phyloP scores from a whole-genome alignment of 1,284 basidiomycete genomes.

The Athelia psychrophila region DNA sequence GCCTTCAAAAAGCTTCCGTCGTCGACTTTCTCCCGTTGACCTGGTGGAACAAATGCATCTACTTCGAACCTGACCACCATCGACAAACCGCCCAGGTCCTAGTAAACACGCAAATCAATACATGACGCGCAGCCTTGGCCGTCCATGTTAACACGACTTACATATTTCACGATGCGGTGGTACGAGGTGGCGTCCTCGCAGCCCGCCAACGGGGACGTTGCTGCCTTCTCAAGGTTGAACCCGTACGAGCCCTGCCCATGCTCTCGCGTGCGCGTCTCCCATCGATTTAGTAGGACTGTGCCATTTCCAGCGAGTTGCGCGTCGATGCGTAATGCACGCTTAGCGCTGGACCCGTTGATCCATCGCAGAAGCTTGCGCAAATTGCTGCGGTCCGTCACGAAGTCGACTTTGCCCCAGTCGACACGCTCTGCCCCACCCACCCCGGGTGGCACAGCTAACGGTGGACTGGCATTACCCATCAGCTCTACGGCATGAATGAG shows the following conservation, averaged over 20 bases:
- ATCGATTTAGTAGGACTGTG: constrained; percentile 52
- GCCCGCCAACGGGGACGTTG: constrained; percentile 38
- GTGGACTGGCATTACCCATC: too few relatives aligned
- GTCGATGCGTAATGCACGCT: constrained; percentile 54
- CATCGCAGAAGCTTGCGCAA: constrained; percentile 55
- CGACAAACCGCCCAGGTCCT: constrained; percentile 26
- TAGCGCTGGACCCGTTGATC: constrained; percentile 30
- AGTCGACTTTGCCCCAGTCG: constrained; percentile 48
- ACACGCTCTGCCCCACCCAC: constrained; percentile 12
- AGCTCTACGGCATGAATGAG: constrained; percentile 48
- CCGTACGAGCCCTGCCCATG: constrained; percentile 37
- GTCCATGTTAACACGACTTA: constrained; percentile 21
- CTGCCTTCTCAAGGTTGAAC: constrained; percentile 47
- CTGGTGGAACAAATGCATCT: constrained; percentile 27
- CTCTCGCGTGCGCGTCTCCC: constrained; percentile 37
- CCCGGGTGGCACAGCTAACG: constrained; percentile 13
- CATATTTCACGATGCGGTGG: constrained; percentile 51
- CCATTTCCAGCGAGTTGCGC: constrained; percentile 47
- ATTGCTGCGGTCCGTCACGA: constrained; percentile 57
- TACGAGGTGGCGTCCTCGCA: constrained; percentile 43
- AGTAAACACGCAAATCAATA: neutral
- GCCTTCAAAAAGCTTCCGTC: constrained; percentile 33
- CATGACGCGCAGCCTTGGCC: neutral
- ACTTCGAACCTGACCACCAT: constrained; percentile 31
- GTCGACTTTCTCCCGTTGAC: constrained; percentile 15